phyloP scores from a whole-genome alignment of 805 yeast species.

The Danielozyma ontarioensis region DNA sequence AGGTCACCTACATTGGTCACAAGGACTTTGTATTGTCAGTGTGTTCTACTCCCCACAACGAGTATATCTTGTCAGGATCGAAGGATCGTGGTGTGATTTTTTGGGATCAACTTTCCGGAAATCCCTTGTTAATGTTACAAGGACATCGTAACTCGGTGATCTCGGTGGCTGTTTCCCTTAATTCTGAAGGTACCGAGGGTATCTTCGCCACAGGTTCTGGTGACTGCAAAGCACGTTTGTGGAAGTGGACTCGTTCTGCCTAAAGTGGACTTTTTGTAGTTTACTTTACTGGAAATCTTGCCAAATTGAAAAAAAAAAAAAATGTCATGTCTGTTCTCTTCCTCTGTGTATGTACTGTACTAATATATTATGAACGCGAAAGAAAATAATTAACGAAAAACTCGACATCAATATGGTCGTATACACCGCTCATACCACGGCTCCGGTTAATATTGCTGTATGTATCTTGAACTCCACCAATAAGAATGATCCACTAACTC shows the following conservation, averaged over 20 bases:
- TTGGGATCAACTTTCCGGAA: constrained; percentile 92
- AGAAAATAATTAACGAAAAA: too few relatives aligned
- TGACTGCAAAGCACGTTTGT: constrained; percentile 94
- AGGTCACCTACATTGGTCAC: constrained; percentile 91
- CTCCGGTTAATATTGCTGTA: constrained; percentile 96
- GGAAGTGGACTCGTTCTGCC: constrained; percentile 69
- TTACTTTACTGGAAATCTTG: not conserved
- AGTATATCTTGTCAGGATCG: constrained; percentile 88
- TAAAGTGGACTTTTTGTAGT: not conserved
- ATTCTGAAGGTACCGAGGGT: constrained; percentile 66
- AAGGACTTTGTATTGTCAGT: constrained; percentile 93
- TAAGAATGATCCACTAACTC: constrained; percentile 7
- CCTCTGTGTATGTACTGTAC: constrained; percentile 4
- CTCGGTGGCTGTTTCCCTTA: constrained; percentile 86
- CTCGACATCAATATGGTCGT: too few relatives aligned
- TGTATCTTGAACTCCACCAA: constrained; percentile 27
- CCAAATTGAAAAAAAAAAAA: not conserved
- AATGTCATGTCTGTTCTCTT: not conserved
- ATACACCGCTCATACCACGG: constrained; percentile 87
- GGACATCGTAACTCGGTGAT: constrained; percentile 96
- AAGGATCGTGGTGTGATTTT: constrained; percentile 95
- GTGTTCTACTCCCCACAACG: constrained; percentile 88
- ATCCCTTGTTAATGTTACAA: constrained; percentile 90
- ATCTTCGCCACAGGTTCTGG: constrained; percentile 97
- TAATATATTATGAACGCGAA: too few relatives aligned